Conservation (phyloP, 2,329 filamentous ascomycete species). For the Colletotrichum sp. region DNA sequence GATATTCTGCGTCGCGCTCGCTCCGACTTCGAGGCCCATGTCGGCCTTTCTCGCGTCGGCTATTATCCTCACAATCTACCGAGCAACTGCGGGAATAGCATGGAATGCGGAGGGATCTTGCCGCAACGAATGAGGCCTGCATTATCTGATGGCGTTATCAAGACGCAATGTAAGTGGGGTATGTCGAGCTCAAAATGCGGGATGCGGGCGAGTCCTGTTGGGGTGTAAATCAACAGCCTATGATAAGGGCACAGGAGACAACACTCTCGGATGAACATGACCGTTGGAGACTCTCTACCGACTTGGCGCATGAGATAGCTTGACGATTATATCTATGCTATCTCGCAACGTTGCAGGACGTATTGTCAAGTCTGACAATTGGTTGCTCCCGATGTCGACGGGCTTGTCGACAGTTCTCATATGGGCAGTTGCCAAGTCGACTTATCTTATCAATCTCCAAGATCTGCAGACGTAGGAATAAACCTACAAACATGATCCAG, state of each 20-base stretch:
- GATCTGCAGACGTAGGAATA: neutral
- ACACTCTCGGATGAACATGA: neutral
- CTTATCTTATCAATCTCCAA: neutral
- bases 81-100: neutral
- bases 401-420: neutral
- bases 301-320: neutral
- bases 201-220: neutral
- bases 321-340: neutral
- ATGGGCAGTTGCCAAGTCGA: neutral
- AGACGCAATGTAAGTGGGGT: slow-evolving; percentile 7
- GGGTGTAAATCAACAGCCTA: neutral
- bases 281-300: neutral
- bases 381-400: neutral
- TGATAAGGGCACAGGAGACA: neutral
- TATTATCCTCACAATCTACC: neutral
- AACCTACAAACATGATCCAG: neutral
- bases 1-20: neutral
- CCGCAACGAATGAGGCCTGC: neutral
- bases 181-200: neutral
- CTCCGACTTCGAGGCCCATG: neutral
- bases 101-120: neutral
- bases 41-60: neutral
- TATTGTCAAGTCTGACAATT: neutral
- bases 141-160: slow-evolving; percentile 13
- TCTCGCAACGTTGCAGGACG: neutral